Conservation (phyloP, 2,329 filamentous ascomycete genomes). For the Diatrype stigma region DNA sequence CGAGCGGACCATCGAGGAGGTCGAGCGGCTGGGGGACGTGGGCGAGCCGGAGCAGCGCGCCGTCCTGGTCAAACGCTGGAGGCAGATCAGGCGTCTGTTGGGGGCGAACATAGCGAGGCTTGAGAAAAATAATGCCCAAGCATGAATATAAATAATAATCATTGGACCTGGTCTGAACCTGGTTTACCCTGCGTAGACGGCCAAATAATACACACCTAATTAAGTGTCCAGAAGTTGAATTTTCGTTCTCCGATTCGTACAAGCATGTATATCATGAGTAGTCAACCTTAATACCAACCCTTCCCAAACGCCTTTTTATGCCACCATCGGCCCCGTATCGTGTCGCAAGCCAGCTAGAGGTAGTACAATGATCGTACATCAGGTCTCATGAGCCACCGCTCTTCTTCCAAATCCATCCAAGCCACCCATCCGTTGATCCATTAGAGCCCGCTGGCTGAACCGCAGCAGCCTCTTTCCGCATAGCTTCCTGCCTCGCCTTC, state of each 20-base stretch:
- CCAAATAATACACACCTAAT: too few species aligned
- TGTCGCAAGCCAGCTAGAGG: not conserved
- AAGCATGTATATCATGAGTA: too few species aligned
- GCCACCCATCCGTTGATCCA: not conserved
- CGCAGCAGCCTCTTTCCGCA: constrained; percentile 35
- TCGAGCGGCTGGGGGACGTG: constrained; percentile 23
- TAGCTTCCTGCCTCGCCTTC: constrained; percentile 35
- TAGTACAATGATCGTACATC: not conserved
- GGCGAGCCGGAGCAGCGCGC: constrained; percentile 33
- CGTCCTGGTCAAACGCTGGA: constrained; percentile 37
- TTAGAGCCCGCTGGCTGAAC: constrained; percentile 7
- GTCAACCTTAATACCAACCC: too few species aligned
- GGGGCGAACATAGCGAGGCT: constrained; percentile 32
- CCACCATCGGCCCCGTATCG: not conserved
- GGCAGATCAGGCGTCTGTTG: constrained; percentile 37
- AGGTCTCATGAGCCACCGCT: too few species aligned
- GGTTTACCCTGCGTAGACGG: too few species aligned
- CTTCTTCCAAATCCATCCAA: not conserved
- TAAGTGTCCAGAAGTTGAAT: too few species aligned
- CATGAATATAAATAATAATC: too few species aligned
- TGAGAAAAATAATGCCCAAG: too few species aligned
- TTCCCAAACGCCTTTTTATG: not conserved
- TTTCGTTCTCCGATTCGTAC: too few species aligned
- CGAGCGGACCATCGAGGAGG: constrained; percentile 23
- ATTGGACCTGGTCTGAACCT: too few species aligned